phyloP scores from a whole-genome alignment of 2,329 filamentous ascomycete species.

The Neoscytalidium dimidiatum region DNA sequence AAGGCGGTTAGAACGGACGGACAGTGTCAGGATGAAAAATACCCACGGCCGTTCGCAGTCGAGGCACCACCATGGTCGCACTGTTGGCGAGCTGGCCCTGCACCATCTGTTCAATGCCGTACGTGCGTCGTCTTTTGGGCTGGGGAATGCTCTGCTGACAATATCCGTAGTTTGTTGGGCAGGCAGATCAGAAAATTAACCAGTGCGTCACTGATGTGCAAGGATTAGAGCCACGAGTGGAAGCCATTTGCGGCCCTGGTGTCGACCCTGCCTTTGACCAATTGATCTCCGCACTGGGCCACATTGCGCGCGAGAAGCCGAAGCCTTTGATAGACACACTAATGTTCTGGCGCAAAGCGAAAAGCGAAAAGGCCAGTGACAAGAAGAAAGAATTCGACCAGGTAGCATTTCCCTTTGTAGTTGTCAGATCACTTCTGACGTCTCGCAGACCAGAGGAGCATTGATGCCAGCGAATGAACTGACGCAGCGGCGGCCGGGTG shows the following conservation, averaged over 20 bases:
- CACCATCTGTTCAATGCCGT: slow-evolving; percentile 95
- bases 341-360: slow-evolving; percentile 97
- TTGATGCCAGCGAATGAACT: slow-evolving; percentile 7
- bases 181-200: slow-evolving; percentile 95
- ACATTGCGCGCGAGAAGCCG: slow-evolving; percentile 91
- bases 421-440: slow-evolving; percentile 20
- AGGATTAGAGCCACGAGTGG: slow-evolving; percentile 80
- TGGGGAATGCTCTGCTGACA: slow-evolving; percentile 19
- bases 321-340: slow-evolving; percentile 95
- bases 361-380: slow-evolving; percentile 75
- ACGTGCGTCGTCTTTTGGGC: slow-evolving; percentile 24
- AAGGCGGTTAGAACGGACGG: slow-evolving; percentile 47
- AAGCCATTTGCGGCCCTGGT: slow-evolving; percentile 86
- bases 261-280: slow-evolving; percentile 91
- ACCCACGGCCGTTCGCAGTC: slow-evolving; percentile 74
- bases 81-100: slow-evolving; percentile 95
- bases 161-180: slow-evolving; percentile 73
- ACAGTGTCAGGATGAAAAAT: slow-evolving; percentile 63
- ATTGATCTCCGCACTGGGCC: slow-evolving; percentile 86
- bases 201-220: slow-evolving; percentile 80
- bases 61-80: slow-evolving; percentile 70
- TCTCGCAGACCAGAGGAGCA: slow-evolving; percentile 28
- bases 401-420: neutral
- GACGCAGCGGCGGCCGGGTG: slow-evolving; percentile 27
- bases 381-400: slow-evolving; percentile 24